Conservation (phyloP, 2,329 filamentous ascomycete species). For the Trichoderma breve region DNA sequence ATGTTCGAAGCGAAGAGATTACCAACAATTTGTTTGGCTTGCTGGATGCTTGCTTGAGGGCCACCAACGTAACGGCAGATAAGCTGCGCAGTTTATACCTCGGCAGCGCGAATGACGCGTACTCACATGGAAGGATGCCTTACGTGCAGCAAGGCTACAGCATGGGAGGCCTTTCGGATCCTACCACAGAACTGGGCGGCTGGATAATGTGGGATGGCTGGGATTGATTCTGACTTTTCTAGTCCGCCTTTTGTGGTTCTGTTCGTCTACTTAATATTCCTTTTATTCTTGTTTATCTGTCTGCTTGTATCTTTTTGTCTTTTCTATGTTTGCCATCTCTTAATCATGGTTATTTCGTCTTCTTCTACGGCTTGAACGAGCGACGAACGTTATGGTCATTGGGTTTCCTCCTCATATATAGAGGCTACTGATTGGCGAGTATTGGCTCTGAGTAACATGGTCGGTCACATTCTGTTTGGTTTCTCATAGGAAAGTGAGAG, state of each 20-base stretch:
- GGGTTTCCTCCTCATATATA: not conserved
- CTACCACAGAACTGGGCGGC: conserved; percentile 32
- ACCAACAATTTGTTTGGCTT: conserved; percentile 41
- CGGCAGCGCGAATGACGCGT: conserved; percentile 26
- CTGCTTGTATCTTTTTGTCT: not conserved
- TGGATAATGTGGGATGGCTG: conserved; percentile 44
- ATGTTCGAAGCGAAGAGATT: conserved; percentile 44
- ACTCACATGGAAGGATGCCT: conserved; percentile 29
- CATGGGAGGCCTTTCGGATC: conserved; percentile 29
- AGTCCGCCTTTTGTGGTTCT: not conserved
- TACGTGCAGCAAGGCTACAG: conserved; percentile 33
- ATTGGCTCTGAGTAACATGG: not conserved
- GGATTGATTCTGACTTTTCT: conserved; percentile 28
- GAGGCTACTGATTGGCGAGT: not conserved
- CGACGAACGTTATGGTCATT: not conserved
- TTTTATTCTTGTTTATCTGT: not conserved
- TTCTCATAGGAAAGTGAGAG: not conserved
- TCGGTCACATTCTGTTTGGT: not conserved
- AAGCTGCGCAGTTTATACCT: conserved; percentile 26
- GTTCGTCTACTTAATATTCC: not conserved
- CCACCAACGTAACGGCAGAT: conserved; percentile 44
- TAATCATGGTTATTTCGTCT: not conserved
- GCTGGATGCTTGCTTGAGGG: conserved; percentile 45
- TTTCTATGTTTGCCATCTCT: not conserved
- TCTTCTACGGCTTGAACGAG: conserved; percentile 1